These are phyloP conservation scores for Udeniomyces megalosporus DNA, from an alignment of 768 basidiomycete genomes.

Conservation along the genomic window DNA sequence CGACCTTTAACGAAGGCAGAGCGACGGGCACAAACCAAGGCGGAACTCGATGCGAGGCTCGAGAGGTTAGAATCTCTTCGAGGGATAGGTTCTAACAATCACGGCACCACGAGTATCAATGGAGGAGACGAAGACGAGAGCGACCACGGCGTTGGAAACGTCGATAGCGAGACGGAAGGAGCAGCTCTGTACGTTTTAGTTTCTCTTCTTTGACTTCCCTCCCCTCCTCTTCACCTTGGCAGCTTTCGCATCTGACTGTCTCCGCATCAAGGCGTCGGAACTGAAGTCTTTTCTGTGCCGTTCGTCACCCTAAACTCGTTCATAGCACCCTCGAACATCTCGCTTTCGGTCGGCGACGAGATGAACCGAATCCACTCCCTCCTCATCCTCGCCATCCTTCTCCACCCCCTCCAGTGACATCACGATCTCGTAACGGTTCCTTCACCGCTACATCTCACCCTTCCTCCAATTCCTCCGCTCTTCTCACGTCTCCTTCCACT, in stretches of 20 bases:
- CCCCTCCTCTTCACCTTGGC: too few species aligned
- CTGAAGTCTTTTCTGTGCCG: too few species aligned
- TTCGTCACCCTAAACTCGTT: too few species aligned
- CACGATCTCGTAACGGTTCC: too few species aligned
- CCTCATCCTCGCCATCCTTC: not conserved
- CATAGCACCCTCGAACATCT: conserved; percentile 1
- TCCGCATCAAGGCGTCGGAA: too few species aligned
- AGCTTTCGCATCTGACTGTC: too few species aligned
- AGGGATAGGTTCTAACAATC: not conserved
- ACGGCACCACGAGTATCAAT: not conserved
- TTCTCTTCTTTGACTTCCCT: not conserved
- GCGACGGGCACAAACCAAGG: not conserved
- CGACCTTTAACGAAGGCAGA: not conserved
- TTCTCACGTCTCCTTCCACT: not conserved
- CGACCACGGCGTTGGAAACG: not conserved
- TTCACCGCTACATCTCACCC: too few species aligned
- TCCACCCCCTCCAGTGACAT: too few species aligned
- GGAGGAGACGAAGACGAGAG: not conserved
- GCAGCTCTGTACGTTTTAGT: not conserved
- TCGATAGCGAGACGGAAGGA: conserved; percentile 7
- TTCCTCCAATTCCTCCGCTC: too few species aligned
- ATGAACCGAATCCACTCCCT: not conserved
- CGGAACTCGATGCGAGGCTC: not conserved
- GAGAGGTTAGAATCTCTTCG: not conserved
- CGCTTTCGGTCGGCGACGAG: conserved; percentile 9